phyloP scores from a whole-genome alignment of 208 protist species.

The Crithidia fasciculata region DNA sequence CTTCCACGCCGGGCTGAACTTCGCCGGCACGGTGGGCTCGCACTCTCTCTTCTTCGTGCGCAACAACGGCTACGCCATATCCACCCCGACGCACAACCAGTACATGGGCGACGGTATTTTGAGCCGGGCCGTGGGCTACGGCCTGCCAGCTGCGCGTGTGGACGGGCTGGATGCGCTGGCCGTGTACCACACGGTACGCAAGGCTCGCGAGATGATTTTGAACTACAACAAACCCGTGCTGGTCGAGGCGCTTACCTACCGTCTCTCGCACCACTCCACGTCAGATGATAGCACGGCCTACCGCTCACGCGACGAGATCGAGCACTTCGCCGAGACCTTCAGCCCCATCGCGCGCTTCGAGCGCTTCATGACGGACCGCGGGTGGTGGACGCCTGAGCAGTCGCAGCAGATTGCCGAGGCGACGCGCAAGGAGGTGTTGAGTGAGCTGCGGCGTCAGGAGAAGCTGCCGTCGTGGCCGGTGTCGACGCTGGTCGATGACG shows the following conservation, averaged over 20 bases:
- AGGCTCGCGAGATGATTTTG: slow-evolving; percentile 88
- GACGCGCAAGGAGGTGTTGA: slow-evolving; percentile 55
- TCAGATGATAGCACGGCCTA: slow-evolving; percentile 95
- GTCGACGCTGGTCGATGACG: slow-evolving; percentile 56
- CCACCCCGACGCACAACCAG: slow-evolving; percentile 94
- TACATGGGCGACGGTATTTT: slow-evolving; percentile 96
- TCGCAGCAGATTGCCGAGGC: slow-evolving; percentile 41
- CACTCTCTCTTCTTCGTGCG: slow-evolving; percentile 96
- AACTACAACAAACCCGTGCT: slow-evolving; percentile 87
- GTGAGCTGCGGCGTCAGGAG: slow-evolving; percentile 74
- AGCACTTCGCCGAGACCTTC: slow-evolving; percentile 52
- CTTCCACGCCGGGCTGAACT: slow-evolving; percentile 97
- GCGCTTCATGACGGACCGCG: slow-evolving; percentile 54
- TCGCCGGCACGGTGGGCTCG: slow-evolving; percentile 92
- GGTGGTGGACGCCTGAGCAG: slow-evolving; percentile 69
- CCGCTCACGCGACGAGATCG: slow-evolving; percentile 66
- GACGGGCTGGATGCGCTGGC: slow-evolving; percentile 97
- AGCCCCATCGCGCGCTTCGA: slow-evolving; percentile 79
- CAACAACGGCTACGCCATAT: slow-evolving; percentile 97
- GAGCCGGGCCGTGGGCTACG: slow-evolving; percentile 81
- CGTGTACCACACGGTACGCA: slow-evolving; percentile 90
- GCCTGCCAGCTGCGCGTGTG: slow-evolving; percentile 92
- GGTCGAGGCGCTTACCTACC: slow-evolving; percentile 98
- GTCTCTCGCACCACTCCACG: slow-evolving; percentile 95
- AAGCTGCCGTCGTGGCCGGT: slow-evolving; percentile 70